Evolutionary conservation across 2,329 filamentous ascomycete species (phyloP), one percentile per base, ranked within the genome.

Genomic region (Aspergillus felis): DNA sequence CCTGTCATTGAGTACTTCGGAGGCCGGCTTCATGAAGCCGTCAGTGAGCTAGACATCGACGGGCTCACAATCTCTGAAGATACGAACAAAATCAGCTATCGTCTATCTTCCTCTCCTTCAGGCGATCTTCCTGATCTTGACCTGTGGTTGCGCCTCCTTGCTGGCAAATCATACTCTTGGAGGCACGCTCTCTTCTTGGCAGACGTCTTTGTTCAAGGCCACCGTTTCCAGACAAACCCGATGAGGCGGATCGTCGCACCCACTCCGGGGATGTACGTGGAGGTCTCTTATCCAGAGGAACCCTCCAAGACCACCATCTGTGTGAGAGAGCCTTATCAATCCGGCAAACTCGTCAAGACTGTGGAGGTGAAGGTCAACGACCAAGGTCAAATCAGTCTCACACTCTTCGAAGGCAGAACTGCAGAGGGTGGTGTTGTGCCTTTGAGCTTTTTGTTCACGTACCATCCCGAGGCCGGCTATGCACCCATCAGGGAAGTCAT

Each of bases 401-500:
- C 90, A 71, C 84, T 99, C 82, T 91, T 94, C 74, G 96, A 99
- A 79, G 90, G 95, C 48, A 89, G 92, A 54, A 97, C 91, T 46
- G 92, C 90, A 12, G 84, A 94, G 51, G 89, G 90, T 63, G 87
- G 88, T 71, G 84, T 93, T 12, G 88, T 91, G n/a, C 84, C 91
- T 24, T 79, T 99, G 57, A 88, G 90, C 24, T 86, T 99, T 64
- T 86, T 87, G 71, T 97, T 97, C 80, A 91, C 85, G 4, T 99
- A 99, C 78, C 90, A 92, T 72, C 94, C 94, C 1, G 93, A 97
- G 76, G 89, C 91, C 56, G 94, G 94, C 29, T 99, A 97, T 72
- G 93, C 95, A n/a, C 94, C 94, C 20, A 96, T 99, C 65, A 89
- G 89, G 60, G 94, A 99, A 76, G 89, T 97, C 62, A 99, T 99